These are phyloP conservation scores for Arabidopsis lyrata DNA, from an alignment of 441 rosid genomes.

Conservation along the genomic window DNA sequence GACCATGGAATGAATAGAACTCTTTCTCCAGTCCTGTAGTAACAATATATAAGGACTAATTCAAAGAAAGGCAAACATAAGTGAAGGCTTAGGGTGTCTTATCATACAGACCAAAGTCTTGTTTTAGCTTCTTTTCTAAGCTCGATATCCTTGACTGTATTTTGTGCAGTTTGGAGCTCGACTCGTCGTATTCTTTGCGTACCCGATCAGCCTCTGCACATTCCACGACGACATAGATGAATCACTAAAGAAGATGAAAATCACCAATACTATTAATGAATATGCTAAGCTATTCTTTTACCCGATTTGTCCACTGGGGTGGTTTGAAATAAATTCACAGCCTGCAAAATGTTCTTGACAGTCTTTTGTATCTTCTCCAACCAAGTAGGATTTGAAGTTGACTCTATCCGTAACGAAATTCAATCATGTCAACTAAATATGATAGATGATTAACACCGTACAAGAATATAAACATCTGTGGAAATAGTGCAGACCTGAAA, in stretches of 20 bases:
- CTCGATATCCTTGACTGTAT: constrained; percentile 89
- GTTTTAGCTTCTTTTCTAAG: constrained; percentile 78
- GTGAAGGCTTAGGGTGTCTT: constrained; percentile 31
- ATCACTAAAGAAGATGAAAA: constrained; percentile 14
- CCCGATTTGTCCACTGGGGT: constrained; percentile 87
- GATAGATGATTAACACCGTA: constrained; percentile 15
- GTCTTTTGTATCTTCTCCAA: constrained; percentile 86
- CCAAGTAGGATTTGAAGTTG: constrained; percentile 73
- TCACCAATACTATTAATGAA: constrained; percentile 13
- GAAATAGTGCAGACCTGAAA: constrained; percentile 59
- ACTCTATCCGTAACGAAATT: constrained; percentile 49
- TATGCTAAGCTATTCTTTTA: constrained; percentile 32
- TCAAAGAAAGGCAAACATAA: constrained; percentile 27
- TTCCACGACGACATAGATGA: constrained; percentile 33
- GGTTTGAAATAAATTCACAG: constrained; percentile 77
- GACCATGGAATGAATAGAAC: constrained; percentile 86
- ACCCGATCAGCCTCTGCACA: constrained; percentile 77
- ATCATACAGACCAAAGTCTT: constrained; percentile 84
- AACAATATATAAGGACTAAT: constrained; percentile 37
- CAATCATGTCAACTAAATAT: constrained; percentile 23
- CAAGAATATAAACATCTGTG: constrained; percentile 14
- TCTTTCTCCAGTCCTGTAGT: constrained; percentile 89
- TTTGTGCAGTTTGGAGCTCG: constrained; percentile 78
- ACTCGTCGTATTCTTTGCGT: constrained; percentile 91
- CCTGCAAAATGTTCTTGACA: constrained; percentile 66